Conservation (phyloP, 768 basidiomycete genomes). For the Trametes maxima region DNA sequence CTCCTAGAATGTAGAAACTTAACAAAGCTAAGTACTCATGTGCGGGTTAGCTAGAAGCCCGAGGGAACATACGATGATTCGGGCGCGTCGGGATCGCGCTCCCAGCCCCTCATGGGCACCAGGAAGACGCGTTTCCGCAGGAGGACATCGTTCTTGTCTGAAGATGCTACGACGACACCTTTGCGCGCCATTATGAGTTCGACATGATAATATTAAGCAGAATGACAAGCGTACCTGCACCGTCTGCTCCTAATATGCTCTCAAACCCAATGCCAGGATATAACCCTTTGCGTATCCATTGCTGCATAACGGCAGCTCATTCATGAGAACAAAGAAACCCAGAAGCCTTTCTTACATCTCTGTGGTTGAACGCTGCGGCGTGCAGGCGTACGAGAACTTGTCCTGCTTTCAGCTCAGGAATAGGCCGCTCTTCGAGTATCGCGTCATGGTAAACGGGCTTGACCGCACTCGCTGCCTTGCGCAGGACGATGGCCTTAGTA, state of each 20-base stretch:
- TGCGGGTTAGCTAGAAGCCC: neutral
- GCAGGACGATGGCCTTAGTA: conserved; percentile 53
- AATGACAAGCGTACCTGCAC: conserved; percentile 54
- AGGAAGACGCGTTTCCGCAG: conserved; percentile 71
- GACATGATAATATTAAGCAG: no score
- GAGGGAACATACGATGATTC: conserved; percentile 54
- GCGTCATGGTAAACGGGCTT: conserved; percentile 60
- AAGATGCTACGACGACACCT: conserved; percentile 68
- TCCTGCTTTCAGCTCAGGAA: conserved; percentile 54
- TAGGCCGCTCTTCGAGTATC: conserved; percentile 48
- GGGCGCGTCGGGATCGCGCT: conserved; percentile 61
- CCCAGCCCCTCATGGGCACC: conserved; percentile 79
- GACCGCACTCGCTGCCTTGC: conserved; percentile 40
- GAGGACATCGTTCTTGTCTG: conserved; percentile 54
- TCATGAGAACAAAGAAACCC: neutral
- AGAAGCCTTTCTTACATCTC: conserved; percentile 57
- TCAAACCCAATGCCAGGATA: conserved; percentile 67
- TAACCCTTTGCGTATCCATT: conserved; percentile 71
- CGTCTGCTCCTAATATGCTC: conserved; percentile 69
- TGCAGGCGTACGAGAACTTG: conserved; percentile 68
- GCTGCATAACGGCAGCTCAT: conserved; percentile 38
- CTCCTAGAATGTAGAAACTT: conserved; percentile 72
- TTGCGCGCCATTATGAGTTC: neutral
- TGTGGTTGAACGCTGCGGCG: conserved; percentile 77
- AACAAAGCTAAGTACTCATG: neutral